Percentiles rank a stretch among this genome's conserved stretches.
Conservation (phyloP, 148 eudicot species). For the Pharnaceum exiguum region DNA sequence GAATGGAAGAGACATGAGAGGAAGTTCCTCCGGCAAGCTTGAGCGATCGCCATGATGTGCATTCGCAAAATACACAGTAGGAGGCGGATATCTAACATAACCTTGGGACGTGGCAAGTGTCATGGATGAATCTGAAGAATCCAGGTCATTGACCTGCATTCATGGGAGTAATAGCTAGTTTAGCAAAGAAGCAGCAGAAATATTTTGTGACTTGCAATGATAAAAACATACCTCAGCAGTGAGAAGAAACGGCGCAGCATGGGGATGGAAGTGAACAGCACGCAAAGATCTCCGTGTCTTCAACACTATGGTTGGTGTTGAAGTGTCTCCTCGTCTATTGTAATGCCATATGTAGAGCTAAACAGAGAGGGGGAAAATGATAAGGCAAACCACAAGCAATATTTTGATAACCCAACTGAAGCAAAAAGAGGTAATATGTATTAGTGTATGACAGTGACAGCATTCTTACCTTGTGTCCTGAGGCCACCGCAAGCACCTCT, state of each 20-base stretch:
- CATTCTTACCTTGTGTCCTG: conserved; percentile 87
- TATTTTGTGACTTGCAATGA: background rate
- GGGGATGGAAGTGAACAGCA: conserved; percentile 98
- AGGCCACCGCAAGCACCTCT: conserved; percentile 93
- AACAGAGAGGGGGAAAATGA: conserved; percentile 5
- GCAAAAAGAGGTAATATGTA: too few species aligned
- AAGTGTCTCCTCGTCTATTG: conserved; percentile 68
- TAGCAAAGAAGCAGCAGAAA: background rate
- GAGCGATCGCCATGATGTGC: conserved; percentile 50
- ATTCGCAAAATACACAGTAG: conserved; percentile 83
- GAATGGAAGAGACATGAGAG: conserved; percentile 60
- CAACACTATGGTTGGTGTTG: conserved; percentile 71
- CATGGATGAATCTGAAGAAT: conserved; percentile 87
- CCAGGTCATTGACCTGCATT: conserved; percentile 90
- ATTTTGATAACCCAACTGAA: too few species aligned
- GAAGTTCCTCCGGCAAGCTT: conserved; percentile 47
- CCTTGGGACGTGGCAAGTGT: conserved; percentile 88
- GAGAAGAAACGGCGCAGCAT: conserved; percentile 81
- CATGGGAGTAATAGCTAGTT: conserved; percentile 2
- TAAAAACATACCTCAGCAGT: conserved; percentile 84
- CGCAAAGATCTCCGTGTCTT: conserved; percentile 96
- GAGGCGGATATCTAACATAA: conserved; percentile 84
- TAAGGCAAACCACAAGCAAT: too few species aligned
- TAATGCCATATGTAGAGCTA: conserved; percentile 97
- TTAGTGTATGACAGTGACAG: too few species aligned